phyloP scores from a whole-genome alignment of 116 monocot species.

The Trichopus zeylanicus region DNA sequence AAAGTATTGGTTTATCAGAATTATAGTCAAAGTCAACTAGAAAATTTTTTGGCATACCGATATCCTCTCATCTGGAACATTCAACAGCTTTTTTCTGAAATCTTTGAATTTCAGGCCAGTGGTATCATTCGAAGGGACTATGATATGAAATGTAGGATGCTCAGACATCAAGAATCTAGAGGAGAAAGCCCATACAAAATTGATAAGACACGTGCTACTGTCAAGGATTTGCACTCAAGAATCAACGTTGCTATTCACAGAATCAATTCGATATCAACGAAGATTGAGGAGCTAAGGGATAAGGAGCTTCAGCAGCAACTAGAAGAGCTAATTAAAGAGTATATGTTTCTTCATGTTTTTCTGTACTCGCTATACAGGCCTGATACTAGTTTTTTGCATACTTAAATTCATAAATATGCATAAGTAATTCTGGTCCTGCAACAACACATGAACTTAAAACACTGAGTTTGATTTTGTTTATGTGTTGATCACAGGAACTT shows the following conservation, averaged over 20 bases:
- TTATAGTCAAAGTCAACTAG: background rate
- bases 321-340: conserved; percentile 86
- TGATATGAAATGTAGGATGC: conserved; percentile 68
- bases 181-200: conserved; percentile 44
- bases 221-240: conserved; percentile 92
- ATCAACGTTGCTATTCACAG: conserved; percentile 82
- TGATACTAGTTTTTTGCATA: background rate
- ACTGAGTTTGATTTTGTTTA: too few relatives aligned
- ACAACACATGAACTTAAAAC: too few relatives aligned
- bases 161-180: conserved; percentile 61
- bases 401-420: background rate
- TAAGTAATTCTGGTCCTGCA: too few relatives aligned
- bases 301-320: conserved; percentile 90
- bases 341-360: conserved; percentile 12
- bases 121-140: conserved; percentile 67
- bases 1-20: background rate
- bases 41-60: background rate
- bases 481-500: too few relatives aligned
- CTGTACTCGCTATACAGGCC: too few relatives aligned
- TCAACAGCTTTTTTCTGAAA: background rate
- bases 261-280: conserved; percentile 79
- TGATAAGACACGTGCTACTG: conserved; percentile 75
- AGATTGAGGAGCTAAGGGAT: conserved; percentile 86
- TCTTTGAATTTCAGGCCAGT: conserved; percentile 51
- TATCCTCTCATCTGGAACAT: background rate